Conservation (phyloP, 768 basidiomycete genomes). For the Crassisporium funariophilum region DNA sequence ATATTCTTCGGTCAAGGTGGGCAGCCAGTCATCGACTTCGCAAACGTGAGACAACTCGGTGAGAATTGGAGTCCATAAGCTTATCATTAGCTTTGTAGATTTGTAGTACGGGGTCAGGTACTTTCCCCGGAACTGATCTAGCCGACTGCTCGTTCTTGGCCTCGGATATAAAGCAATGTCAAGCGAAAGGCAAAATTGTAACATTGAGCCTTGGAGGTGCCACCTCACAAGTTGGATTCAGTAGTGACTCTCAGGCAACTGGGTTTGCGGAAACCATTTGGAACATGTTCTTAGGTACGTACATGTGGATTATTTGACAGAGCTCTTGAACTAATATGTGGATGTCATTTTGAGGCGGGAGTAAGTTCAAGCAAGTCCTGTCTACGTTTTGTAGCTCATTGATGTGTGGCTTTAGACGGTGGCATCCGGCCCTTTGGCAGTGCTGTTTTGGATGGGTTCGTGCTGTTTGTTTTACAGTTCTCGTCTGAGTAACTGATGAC, state of each 20-base stretch:
- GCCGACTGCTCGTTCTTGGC: constrained; percentile 65
- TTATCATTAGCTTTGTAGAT: constrained; percentile 37
- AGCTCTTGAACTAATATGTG: constrained; percentile 1
- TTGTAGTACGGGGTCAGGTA: constrained; percentile 49
- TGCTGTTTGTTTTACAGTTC: not conserved
- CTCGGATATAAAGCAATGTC: constrained; percentile 64
- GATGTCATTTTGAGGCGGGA: constrained; percentile 26
- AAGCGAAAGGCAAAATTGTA: constrained; percentile 58
- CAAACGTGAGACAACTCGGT: constrained; percentile 44
- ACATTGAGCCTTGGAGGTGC: constrained; percentile 61
- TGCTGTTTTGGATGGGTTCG: constrained; percentile 70
- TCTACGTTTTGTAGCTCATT: constrained; percentile 1
- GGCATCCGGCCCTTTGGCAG: constrained; percentile 64
- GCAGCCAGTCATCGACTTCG: constrained; percentile 60
- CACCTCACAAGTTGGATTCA: constrained; percentile 57
- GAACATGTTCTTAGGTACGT: constrained; percentile 66
- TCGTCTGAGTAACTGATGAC: not conserved
- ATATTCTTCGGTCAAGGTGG: constrained; percentile 63
- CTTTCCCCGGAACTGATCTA: constrained; percentile 64
- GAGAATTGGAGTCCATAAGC: not conserved
- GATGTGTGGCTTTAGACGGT: constrained; percentile 26
- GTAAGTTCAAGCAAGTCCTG: constrained; percentile 24
- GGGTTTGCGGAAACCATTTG: constrained; percentile 64
- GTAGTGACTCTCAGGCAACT: constrained; percentile 51
- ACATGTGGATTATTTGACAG: not conserved